Base-by-base conservation (phyloP, 768 basidiomycete genomes). In the Exsudoporus frostii region DNA sequence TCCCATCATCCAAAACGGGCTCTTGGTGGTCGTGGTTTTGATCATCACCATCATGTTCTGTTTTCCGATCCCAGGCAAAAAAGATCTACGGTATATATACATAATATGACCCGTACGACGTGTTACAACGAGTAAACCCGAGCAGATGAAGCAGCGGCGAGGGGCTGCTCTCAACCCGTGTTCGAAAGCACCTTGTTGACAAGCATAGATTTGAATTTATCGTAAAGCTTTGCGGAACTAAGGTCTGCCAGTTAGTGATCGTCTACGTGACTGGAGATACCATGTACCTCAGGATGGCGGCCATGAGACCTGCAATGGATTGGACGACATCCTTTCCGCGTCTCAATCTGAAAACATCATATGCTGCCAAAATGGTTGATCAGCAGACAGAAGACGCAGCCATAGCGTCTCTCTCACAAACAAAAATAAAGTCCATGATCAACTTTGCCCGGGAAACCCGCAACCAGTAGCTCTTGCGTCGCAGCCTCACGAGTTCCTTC, bases 361-460 rank as follows among this genome's bases (percentile, higher is more conserved):
- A 93, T 7, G 88, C 90, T 92, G 62, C 47, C 36, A 45, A 55
- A n/a, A 41, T 36, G 24, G 15, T 29, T 2, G 19, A 54, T 66
- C 51, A 55, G 40, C 33, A 51, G 33, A 24, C 45, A 38, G 45
- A 51, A 32, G 10, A 43, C n/a, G 17, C 29, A 58, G 52, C 29
- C 74, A 74, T 61, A 4, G 1, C 32, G 4, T 44, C 19, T 13
- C 10, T 55, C 81, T 71, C 65, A 93, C 90, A 91, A 65, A 92
- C 91, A 71, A 92, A 93, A 62, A 91, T 82, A 55, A 93, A 72
- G 68, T 93, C 91, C 89, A 92, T 90, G 39, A 79, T 62, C 54
- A 93, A 73, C 74, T 93, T 93, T 50, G 76, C 73, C 53, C 86
- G 74, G 24, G 85, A 78, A 45, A 88, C 68, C 59, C 82, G 82